These are phyloP conservation scores for Fusarium verrucosum DNA, from an alignment of 2,329 filamentous ascomycete species.

Conservation along the genomic window DNA sequence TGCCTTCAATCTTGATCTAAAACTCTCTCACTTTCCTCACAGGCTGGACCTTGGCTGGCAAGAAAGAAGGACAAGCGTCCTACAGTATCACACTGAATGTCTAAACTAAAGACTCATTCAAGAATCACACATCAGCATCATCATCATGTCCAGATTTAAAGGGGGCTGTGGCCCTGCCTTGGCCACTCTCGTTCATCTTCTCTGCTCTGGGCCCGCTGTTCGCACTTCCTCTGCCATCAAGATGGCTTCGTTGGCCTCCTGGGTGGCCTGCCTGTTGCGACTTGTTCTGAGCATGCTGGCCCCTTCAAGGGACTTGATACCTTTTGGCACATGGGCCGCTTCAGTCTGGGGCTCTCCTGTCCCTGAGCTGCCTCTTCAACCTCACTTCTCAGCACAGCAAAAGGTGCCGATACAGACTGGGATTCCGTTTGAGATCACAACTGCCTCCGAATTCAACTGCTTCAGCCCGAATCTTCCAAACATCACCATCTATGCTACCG, in stretches of 20 bases:
- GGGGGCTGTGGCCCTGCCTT: slow-evolving; percentile 29
- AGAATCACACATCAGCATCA: slow-evolving; percentile 34
- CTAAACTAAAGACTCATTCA: slow-evolving; percentile 13
- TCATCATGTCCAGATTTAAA: slow-evolving; percentile 43
- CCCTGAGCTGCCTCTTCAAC: slow-evolving; percentile 34
- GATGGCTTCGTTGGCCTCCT: slow-evolving; percentile 35
- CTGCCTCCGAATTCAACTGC: slow-evolving; percentile 39
- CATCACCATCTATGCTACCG: slow-evolving; percentile 65
- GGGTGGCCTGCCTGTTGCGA: slow-evolving; percentile 38
- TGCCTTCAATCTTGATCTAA: neutral
- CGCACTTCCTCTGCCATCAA: slow-evolving; percentile 31
- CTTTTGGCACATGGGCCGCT: slow-evolving; percentile 39
- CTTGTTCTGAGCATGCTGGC: slow-evolving; percentile 38
- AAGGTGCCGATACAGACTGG: slow-evolving; percentile 30
- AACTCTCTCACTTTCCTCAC: slow-evolving; percentile 10
- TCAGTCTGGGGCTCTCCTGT: slow-evolving; percentile 43
- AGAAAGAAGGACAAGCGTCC: slow-evolving; percentile 25
- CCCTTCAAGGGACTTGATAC: slow-evolving; percentile 37
- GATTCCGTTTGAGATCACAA: slow-evolving; percentile 5
- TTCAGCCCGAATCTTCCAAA: slow-evolving; percentile 55
- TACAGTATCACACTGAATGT: neutral
- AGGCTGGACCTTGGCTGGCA: slow-evolving; percentile 34
- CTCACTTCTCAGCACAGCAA: slow-evolving; percentile 30
- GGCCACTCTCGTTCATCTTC: slow-evolving; percentile 15
- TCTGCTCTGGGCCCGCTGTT: slow-evolving; percentile 25